phyloP scores from a whole-genome alignment of 208 protist species.

The Leishmania turanica region DNA sequence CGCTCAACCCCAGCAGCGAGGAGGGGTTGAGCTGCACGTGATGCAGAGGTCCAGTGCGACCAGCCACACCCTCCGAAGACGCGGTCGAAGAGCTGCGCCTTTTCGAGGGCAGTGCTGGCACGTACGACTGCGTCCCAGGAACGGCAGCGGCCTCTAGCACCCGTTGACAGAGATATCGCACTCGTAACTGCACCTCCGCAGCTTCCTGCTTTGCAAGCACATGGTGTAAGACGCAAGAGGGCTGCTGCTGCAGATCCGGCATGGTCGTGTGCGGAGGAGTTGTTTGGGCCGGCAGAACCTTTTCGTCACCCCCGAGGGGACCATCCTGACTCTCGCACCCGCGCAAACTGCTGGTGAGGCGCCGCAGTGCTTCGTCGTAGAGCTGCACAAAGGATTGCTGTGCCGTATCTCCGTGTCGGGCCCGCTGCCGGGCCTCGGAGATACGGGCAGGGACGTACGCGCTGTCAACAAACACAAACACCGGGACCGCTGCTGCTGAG shows the following conservation, averaged over 20 bases:
- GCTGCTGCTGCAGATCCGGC: neutral
- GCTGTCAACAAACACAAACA: conserved; percentile 30
- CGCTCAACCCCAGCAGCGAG: conserved; percentile 10
- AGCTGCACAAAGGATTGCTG: conserved; percentile 15
- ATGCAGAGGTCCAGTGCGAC: conserved; percentile 1
- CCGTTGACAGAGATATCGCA: conserved; percentile 29
- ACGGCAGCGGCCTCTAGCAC: conserved; percentile 22
- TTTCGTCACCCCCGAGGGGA: neutral
- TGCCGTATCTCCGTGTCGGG: neutral
- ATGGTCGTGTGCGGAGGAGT: neutral
- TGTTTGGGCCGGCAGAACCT: neutral
- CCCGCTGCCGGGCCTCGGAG: conserved; percentile 10
- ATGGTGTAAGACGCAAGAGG: neutral
- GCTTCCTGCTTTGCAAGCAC: neutral
- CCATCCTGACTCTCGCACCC: neutral
- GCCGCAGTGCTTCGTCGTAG: conserved; percentile 19
- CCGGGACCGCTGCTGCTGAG: neutral
- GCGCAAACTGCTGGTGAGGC: neutral
- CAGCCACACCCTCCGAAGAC: neutral
- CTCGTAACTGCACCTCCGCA: conserved; percentile 10
- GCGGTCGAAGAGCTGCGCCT: neutral
- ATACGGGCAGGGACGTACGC: conserved; percentile 16
- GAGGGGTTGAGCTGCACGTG: conserved; percentile 16
- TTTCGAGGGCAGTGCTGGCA: neutral
- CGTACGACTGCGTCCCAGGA: conserved; percentile 11